These are phyloP conservation scores for Cafeteria roenbergensis DNA, from an alignment of 108 stramenopile species.

Conservation along the genomic window DNA sequence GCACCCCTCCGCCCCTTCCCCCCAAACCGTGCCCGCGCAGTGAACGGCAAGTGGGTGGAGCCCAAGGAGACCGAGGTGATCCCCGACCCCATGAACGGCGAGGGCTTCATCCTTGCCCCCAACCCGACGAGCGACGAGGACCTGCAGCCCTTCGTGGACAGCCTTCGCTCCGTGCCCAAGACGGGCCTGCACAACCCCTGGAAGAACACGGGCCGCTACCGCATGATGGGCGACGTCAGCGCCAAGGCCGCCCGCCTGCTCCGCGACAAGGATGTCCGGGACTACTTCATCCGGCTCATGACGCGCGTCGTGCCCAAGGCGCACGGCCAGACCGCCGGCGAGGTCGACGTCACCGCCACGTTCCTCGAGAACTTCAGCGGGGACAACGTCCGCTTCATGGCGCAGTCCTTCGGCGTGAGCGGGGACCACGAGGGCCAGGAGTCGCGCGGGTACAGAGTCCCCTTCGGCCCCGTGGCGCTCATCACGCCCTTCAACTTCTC, in stretches of 20 bases:
- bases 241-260: slow-evolving; percentile 50
- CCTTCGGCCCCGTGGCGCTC: slow-evolving; percentile 80
- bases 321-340: slow-evolving; percentile 72
- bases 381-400: slow-evolving; percentile 78
- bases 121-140: slow-evolving; percentile 38
- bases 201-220: slow-evolving; percentile 70
- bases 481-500: slow-evolving; percentile 92
- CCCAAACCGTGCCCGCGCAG: too few species aligned
- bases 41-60: slow-evolving; percentile 22
- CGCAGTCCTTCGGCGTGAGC: slow-evolving; percentile 65
- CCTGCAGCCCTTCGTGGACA: slow-evolving; percentile 59
- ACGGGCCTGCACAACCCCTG: slow-evolving; percentile 62
- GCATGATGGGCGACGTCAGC: slow-evolving; percentile 66
- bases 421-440: slow-evolving; percentile 90
- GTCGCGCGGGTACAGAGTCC: slow-evolving; percentile 80
- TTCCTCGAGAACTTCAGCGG: slow-evolving; percentile 77
- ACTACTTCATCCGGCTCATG: slow-evolving; percentile 74
- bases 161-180: slow-evolving; percentile 53
- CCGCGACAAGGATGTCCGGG: slow-evolving; percentile 53
- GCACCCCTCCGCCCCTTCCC: too few species aligned
- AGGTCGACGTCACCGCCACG: slow-evolving; percentile 61
- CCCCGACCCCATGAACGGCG: slow-evolving; percentile 39
- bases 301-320: slow-evolving; percentile 82
- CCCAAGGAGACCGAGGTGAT: slow-evolving; percentile 8
- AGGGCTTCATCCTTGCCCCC: slow-evolving; percentile 33